A percentile compares a stretch with the other conserved stretches of the same genome.
Conservation (phyloP, 1,284 basidiomycete genomes). For the Ceratobasidium sp. region DNA sequence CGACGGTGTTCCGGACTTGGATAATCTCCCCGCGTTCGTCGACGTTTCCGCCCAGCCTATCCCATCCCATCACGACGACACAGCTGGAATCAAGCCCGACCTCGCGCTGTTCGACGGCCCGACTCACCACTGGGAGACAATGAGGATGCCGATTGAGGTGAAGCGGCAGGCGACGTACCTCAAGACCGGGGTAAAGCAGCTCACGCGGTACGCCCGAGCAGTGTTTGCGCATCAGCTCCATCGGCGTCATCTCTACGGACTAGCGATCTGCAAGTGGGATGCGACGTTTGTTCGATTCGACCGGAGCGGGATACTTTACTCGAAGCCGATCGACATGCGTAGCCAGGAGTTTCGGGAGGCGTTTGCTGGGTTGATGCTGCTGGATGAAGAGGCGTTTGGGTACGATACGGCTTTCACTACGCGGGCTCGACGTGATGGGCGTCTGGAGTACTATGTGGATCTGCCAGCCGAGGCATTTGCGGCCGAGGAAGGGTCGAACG, state of each 20-base stretch:
- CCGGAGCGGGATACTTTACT: conserved; percentile 18
- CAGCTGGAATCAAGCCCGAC: conserved; percentile 18
- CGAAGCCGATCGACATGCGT: not conserved
- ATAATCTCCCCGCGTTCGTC: not conserved
- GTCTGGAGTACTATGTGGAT: conserved; percentile 27
- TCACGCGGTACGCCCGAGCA: conserved; percentile 22
- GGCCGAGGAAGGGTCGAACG: too few relatives aligned
- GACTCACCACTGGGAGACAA: conserved; percentile 24
- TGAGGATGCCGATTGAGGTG: conserved; percentile 27
- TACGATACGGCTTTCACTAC: conserved; percentile 13
- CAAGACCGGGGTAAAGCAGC: conserved; percentile 18
- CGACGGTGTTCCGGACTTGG: not conserved
- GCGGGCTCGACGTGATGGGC: not conserved
- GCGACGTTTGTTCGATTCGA: conserved; percentile 32
- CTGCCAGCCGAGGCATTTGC: not conserved
- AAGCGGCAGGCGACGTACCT: not conserved
- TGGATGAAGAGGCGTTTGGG: not conserved
- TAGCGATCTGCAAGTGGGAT: not conserved
- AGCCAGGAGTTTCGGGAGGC: conserved; percentile 5
- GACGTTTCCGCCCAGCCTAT: not conserved
- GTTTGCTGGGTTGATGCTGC: conserved; percentile 11
- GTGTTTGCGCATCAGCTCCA: conserved; percentile 25
- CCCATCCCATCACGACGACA: not conserved
- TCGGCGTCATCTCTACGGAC: conserved; percentile 24
- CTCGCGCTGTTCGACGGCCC: conserved; percentile 10